Base-by-base conservation (phyloP, 225 moss, liverwort and hornwort species). In the Polytrichum formosum region DNA sequence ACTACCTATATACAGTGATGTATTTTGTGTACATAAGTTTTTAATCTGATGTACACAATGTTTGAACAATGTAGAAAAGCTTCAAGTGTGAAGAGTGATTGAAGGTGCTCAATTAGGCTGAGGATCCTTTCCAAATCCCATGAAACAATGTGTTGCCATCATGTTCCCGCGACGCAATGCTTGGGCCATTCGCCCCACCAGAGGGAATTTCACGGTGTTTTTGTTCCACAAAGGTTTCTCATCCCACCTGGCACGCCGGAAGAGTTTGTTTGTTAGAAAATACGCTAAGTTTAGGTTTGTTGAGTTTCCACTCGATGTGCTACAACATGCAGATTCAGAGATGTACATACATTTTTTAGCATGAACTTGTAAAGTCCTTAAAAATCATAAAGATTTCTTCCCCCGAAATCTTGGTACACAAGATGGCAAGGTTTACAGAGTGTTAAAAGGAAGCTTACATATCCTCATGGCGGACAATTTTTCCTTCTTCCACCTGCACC, bases 111-210 rank as follows among this genome's bases (percentile, higher is more conserved):
- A 79, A 56, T 54, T 61, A 21, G 73, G 86, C 19, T 62, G 26
- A 9, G 69, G 76, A 71, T 97, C 96, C 31, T 84, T 93, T 33
- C 96, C 96, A 56, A 81, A 97, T 26, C 96, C 81, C 96, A 97
- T 93, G 59, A 93, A 26, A 28, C 79, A 64, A 72, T 97, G 96
- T 65, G 92, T 92, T 27, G 84, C 67, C 70, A 92, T 54, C 93
- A 97, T 90, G 55, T 91, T 97, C 17, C 87, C 81, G 33, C 88
- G 82, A 19, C 93, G 87, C 83, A 74, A 82, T 26, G 62, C 73
- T 73, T 90, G 87, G 35, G 83, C 79, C 60, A 89, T 60, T 46
- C 92, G 79, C 1, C 96, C 96, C 55, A 94, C 93, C 25, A 97
- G 78, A 0, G 96, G 96, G 27, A 92, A 58, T 22, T 54, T 80